Evolutionary conservation across 495 filamentous ascomycete species (phyloP), one percentile per base, ranked within the genome.

Genomic region (Talaromyces nanjingensis): DNA sequence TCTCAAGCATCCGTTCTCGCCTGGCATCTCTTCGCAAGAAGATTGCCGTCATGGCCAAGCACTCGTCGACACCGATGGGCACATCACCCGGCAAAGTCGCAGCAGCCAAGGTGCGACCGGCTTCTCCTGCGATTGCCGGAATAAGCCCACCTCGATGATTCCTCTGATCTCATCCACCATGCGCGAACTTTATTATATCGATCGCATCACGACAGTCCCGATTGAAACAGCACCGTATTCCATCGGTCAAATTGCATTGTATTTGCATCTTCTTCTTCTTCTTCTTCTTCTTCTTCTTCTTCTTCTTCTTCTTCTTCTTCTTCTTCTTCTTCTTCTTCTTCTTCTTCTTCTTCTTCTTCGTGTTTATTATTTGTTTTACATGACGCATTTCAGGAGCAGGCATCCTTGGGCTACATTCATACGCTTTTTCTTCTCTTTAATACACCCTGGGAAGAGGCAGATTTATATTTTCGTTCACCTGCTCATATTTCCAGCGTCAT

Each of bases 1-100:
- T 87, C n/a, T 76, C 80, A 24, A 84, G 83, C 67, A 85, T 88
- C 71, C 84, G 84, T 58, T 72, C 72, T 29, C 85, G 86, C 45
- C 72, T 87, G 42, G 68, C 75, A 16, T 71, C 79, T 56, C 75
- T 88, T 47, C 78, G 81, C 62, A 85, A 83, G 74, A 88, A 87
- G 68, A 79, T 85, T 63, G 76, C 79, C 18, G 65, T 82, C 1
- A 74, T 87, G 24, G 73, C 82, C 2, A 83, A 84, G 64, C 83
- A 82, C 29, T 66, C 74, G 20, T 79, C 80, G 31, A 73, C 73
- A n/a, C 75, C 79, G 14, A 70, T 77, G 11, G 62, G 62, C 54
- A 64, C 62, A 16, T 42, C 62, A n/a, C 55, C 62, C 20, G 34
- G 62, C 29, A 64, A 58, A 59, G 31, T 22, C 12, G 33, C 62